Evolutionary conservation across 495 filamentous ascomycete genomes (phyloP).

Genomic region (Hypomontagnella submonticulosa): DNA sequence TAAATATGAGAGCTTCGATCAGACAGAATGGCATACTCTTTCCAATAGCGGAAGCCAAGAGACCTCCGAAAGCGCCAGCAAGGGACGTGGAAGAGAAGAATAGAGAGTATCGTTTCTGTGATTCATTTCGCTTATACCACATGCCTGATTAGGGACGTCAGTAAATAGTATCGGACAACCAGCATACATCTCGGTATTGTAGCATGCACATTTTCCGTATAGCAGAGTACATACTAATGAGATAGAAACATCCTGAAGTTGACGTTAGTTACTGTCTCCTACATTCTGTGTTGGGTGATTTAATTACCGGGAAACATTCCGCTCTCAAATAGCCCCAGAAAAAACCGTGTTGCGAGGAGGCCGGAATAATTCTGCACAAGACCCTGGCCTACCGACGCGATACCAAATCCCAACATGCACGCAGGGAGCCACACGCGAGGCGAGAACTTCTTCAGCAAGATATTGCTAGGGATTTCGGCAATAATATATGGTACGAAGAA

Average conservation of each 20-base stretch:
- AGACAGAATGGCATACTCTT: conserved; percentile 61
- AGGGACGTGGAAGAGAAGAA: conserved; percentile 87
- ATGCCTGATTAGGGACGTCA: conserved; percentile 58
- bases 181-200: background rate
- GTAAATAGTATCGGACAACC: conserved; percentile 14
- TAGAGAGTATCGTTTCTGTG: conserved; percentile 88
- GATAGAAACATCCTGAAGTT: conserved; percentile 73
- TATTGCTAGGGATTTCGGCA: conserved; percentile 90
- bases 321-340: conserved; percentile 87
- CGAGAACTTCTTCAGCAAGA: conserved; percentile 81
- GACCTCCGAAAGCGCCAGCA: conserved; percentile 87
- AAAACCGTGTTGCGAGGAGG: conserved; percentile 84
- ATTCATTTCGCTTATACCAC: conserved; percentile 91
- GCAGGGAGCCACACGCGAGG: conserved; percentile 83
- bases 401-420: conserved; percentile 87
- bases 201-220: conserved; percentile 10
- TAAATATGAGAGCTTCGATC: background rate
- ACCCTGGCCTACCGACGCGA: conserved; percentile 82
- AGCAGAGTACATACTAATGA: conserved; percentile 59
- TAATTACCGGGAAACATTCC: conserved; percentile 81
- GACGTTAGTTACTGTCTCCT: conserved; percentile 38
- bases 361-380: conserved; percentile 81
- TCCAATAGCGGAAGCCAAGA: conserved; percentile 84
- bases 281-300: conserved; percentile 14
- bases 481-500: conserved; percentile 95